phyloP scores from a whole-genome alignment of 1,284 basidiomycete genomes.

The Pterula multifida region DNA sequence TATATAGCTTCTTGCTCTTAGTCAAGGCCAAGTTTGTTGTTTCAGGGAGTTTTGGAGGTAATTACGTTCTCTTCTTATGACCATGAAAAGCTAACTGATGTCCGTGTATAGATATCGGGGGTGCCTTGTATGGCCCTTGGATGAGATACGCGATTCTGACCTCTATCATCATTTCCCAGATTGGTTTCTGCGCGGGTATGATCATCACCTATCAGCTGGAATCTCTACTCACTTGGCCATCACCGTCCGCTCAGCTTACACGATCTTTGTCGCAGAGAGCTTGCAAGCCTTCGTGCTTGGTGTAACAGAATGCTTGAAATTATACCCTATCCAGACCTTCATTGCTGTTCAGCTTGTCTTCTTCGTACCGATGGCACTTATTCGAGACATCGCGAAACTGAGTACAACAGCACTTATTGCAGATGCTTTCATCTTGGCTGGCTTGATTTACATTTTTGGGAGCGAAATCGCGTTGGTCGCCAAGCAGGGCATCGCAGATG shows the following conservation, averaged over 20 bases:
- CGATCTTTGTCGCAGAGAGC: constrained; percentile 93
- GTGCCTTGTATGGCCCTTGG: constrained; percentile 82
- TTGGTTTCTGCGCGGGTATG: constrained; percentile 62
- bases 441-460: constrained; percentile 77
- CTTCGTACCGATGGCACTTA: constrained; percentile 79
- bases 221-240: constrained; percentile 27
- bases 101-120: constrained; percentile 71
- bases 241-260: constrained; percentile 83
- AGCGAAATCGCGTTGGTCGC: constrained; percentile 66
- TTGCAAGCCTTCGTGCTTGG: constrained; percentile 78
- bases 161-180: constrained; percentile 85
- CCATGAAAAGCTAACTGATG: neutral
- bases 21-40: constrained; percentile 85
- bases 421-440: constrained; percentile 90
- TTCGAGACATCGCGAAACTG: constrained; percentile 86
- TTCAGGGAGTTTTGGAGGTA: constrained; percentile 88
- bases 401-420: constrained; percentile 89
- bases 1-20: constrained; percentile 91
- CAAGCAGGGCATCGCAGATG: constrained; percentile 64
- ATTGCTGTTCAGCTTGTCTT: constrained; percentile 79
- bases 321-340: constrained; percentile 66
- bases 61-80: constrained; percentile 10
- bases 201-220: constrained; percentile 58
- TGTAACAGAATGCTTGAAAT: constrained; percentile 66
- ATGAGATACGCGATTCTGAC: constrained; percentile 86